A percentile compares a stretch with the other conserved stretches of the same genome.
These are phyloP conservation scores for Simmondsia chinensis DNA, from an alignment of 148 eudicot genomes.

Conservation along the genomic window DNA sequence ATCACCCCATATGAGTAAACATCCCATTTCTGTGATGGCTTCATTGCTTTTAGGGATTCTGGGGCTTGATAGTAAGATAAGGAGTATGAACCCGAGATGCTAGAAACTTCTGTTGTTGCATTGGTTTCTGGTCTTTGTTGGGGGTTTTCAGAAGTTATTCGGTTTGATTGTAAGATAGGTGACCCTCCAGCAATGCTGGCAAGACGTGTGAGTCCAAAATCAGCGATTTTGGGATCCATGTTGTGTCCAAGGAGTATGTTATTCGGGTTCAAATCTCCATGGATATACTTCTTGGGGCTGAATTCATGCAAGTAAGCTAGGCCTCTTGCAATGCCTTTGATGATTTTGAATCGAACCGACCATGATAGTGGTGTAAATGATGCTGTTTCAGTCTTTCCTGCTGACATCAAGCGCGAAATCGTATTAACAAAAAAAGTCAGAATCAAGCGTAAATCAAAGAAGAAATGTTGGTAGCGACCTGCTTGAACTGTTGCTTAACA, in stretches of 20 bases:
- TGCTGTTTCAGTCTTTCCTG: conserved; percentile 67
- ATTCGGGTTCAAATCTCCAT: conserved; percentile 88
- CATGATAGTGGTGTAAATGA: conserved; percentile 69
- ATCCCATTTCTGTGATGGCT: conserved; percentile 97
- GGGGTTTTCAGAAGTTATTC: conserved; percentile 51
- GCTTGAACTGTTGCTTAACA: too few relatives aligned
- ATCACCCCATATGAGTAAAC: conserved; percentile 87
- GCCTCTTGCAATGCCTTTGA: conserved; percentile 81
- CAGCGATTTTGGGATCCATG: conserved; percentile 86
- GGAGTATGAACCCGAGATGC: conserved; percentile 20
- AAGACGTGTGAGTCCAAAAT: conserved; percentile 88
- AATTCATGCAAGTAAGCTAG: conserved; percentile 78
- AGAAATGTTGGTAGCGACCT: neutral
- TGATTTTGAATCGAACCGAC: conserved; percentile 56
- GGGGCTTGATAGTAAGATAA: conserved; percentile 77
- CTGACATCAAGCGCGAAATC: too few relatives aligned
- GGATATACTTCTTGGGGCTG: conserved; percentile 93
- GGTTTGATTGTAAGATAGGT: conserved; percentile 53
- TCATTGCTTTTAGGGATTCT: conserved; percentile 71
- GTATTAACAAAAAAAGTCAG: too few relatives aligned
- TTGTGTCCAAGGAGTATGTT: conserved; percentile 60
- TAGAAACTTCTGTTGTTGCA: conserved; percentile 45
- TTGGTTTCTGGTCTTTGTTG: conserved; percentile 49
- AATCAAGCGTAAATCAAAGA: too few relatives aligned
- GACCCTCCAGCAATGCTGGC: conserved; percentile 80